These are phyloP conservation scores for Metschnikowia bowlesiae DNA, from an alignment of 805 yeast species.

Conservation along the genomic window DNA sequence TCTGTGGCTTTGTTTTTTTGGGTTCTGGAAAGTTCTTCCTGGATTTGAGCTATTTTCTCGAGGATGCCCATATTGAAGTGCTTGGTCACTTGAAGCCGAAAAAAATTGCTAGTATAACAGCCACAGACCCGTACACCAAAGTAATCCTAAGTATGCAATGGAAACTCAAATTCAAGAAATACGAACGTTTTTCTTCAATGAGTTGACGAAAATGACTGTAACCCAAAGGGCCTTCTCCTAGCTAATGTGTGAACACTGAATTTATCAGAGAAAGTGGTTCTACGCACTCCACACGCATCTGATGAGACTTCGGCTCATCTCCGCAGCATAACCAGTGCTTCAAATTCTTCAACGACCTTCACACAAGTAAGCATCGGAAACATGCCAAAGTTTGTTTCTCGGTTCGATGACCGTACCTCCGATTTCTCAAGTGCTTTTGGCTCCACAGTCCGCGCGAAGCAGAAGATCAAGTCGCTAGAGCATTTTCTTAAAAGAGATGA, in stretches of 20 bases:
- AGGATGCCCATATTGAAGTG: constrained; percentile 17
- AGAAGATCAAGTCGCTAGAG: constrained; percentile 82
- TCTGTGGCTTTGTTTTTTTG: constrained; percentile 98
- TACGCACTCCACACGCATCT: constrained; percentile 3
- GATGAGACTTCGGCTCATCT: constrained; percentile 1
- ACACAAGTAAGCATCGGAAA: neutral
- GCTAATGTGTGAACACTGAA: neutral
- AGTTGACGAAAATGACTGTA: neutral
- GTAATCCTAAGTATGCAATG: neutral
- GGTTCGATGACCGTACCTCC: constrained; percentile 10
- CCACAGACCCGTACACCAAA: constrained; percentile 12
- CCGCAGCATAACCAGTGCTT: neutral
- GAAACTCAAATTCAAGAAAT: neutral
- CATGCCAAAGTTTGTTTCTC: constrained; percentile 11
- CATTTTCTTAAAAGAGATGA: constrained; percentile 59
- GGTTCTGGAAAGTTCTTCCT: constrained; percentile 89
- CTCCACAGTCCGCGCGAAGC: constrained; percentile 45
- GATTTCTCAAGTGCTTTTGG: constrained; percentile 18
- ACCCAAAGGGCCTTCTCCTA: neutral
- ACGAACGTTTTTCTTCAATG: neutral
- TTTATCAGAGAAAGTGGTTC: neutral
- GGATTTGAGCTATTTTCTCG: constrained; percentile 84
- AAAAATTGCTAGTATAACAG: neutral
- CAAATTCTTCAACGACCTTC: neutral
- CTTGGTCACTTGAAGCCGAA: neutral